Evolutionary conservation across 2,329 filamentous ascomycete species (phyloP), one percentile per base, ranked within the genome.

Genomic region (Arthrobotrys pseudoclavata): DNA sequence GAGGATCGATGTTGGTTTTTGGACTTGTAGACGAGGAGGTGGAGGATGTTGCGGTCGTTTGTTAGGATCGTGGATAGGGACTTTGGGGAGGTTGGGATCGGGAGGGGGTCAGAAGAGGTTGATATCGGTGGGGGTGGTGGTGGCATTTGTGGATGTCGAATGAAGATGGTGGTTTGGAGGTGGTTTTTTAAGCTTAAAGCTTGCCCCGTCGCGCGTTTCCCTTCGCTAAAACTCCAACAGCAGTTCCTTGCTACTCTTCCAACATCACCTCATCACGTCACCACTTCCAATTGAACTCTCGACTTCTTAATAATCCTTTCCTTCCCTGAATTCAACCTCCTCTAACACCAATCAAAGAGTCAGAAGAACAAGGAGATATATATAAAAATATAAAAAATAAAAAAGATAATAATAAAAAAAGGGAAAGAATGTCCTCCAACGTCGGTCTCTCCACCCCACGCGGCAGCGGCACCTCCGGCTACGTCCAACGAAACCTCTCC

Each of bases 401-500:
- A 57, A 13, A 69, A 48, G 10, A 70, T 18, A 22, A 42, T 18
- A 34, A n/a, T 20, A 26, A 34, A 37, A 2, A 48, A 24, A 29
- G 10, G 45, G 24, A 55, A 31, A 82, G 37, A 81, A 98, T 98
- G 96, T 96, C 94, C 77, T 94, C 96, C 80, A 99, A 99, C 86
- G 96, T 99, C 82, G 96, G 96, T 72, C 93, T 99, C 82, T 90
- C 91, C 71, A 99, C 96, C 3, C 96, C 96, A 2, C 91, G 96
- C 82, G 96, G 96, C 81, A 97, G 92, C 83, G 96, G 96, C 57
- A 99, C 96, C 71, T 98, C 95, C 0, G 96, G 96, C 83, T 98
- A 98, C 84, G 95, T 99, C 70, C 95, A 98, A 85, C 93, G 94
- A 84, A 99, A 98, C 86, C 89, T 94, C 40, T 96, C 96, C 18